These are phyloP conservation scores for Saururus chinensis DNA, from an alignment of 164 flowering plant genomes.

Conservation along the genomic window DNA sequence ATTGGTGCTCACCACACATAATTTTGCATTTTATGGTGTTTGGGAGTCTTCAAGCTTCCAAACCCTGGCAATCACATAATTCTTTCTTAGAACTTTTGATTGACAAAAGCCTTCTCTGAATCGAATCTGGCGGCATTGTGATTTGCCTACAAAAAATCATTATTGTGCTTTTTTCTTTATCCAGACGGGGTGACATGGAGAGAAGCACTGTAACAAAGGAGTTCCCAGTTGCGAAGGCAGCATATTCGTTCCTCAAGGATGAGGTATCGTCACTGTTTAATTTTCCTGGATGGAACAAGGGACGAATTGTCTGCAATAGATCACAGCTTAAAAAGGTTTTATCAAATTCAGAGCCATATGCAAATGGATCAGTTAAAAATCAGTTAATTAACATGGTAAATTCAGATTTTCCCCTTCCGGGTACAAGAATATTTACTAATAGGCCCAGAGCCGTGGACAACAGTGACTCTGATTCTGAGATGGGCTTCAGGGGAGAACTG, in stretches of 20 bases:
- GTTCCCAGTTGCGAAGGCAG: conserved; percentile 66
- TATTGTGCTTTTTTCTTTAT: conserved; percentile 9
- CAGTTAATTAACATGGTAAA: conserved; percentile 34
- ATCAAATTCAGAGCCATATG: conserved; percentile 26
- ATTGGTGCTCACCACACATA: too few species aligned
- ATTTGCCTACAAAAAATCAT: not conserved
- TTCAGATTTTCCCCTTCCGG: conserved; percentile 30
- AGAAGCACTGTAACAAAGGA: conserved; percentile 42
- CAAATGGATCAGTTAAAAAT: conserved; percentile 25
- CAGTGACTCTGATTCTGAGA: conserved; percentile 11
- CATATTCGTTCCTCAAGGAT: conserved; percentile 55
- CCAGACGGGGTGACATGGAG: conserved; percentile 81
- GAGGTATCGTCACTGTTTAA: conserved; percentile 47
- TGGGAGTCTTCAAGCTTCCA: too few species aligned
- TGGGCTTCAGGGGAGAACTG: conserved; percentile 34
- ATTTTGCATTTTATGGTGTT: too few species aligned
- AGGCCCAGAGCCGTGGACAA: conserved; percentile 8
- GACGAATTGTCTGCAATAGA: conserved; percentile 70
- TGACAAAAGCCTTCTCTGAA: too few species aligned
- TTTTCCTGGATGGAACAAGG: conserved; percentile 86
- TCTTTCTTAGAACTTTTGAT: too few species aligned
- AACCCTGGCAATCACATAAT: too few species aligned
- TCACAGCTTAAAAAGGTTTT: conserved; percentile 62
- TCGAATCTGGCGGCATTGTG: too few species aligned
- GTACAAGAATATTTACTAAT: conserved; percentile 18